A percentile compares a stretch with the other conserved stretches of the same genome.
These are phyloP conservation scores for Trypanosoma avium DNA, from an alignment of 208 protist genomes.

Conservation along the genomic window DNA sequence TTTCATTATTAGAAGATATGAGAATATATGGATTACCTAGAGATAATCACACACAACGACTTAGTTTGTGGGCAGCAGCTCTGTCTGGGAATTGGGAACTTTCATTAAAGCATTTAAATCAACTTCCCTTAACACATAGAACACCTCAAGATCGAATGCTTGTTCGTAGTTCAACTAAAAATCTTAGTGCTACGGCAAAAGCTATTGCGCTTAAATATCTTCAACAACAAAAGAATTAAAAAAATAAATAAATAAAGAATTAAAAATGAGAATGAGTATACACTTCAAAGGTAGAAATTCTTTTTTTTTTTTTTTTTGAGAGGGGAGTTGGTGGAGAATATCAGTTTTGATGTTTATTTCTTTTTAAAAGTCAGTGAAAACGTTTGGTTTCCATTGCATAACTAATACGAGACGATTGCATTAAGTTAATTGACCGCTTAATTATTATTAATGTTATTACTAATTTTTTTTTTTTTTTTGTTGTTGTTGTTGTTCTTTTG, in stretches of 20 bases:
- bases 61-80: slow-evolving; percentile 70
- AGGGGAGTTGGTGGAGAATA: too few relatives aligned
- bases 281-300: too few relatives aligned
- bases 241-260: background rate
- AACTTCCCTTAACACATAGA: slow-evolving; percentile 43
- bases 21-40: slow-evolving; percentile 56
- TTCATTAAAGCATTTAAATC: slow-evolving; percentile 52
- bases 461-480: slow-evolving; percentile 7
- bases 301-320: background rate
- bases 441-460: background rate
- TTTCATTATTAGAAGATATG: slow-evolving; percentile 58
- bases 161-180: slow-evolving; percentile 53
- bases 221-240: slow-evolving; percentile 31
- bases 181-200: slow-evolving; percentile 49
- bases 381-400: too few relatives aligned
- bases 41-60: slow-evolving; percentile 75
- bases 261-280: background rate
- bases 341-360: too few relatives aligned
- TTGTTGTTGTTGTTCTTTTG: background rate
- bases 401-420: too few relatives aligned
- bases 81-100: slow-evolving; percentile 69
- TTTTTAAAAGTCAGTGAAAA: too few relatives aligned
- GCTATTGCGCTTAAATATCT: slow-evolving; percentile 59
- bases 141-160: slow-evolving; percentile 69
- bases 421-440: too few relatives aligned